These are phyloP conservation scores for Fusarium agapanthi DNA, from an alignment of 2,329 filamentous ascomycete species.

Conservation along the genomic window DNA sequence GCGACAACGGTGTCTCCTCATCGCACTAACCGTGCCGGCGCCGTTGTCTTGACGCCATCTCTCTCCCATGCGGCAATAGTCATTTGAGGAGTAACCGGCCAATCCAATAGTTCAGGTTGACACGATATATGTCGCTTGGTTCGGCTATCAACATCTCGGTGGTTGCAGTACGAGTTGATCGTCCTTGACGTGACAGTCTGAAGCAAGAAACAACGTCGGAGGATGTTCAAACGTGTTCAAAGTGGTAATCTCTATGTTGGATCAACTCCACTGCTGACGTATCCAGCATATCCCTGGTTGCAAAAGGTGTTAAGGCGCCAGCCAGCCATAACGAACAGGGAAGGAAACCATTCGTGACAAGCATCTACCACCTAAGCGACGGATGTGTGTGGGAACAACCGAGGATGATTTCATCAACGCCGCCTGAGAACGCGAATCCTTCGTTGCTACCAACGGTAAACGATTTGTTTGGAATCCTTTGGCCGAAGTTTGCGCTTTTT, in stretches of 20 bases:
- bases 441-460: slow-evolving; percentile 18
- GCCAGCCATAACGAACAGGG: slow-evolving; percentile 5
- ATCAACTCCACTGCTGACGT: slow-evolving; percentile 36
- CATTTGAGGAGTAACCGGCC: background rate
- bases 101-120: slow-evolving; percentile 24
- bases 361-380: slow-evolving; percentile 14
- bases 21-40: slow-evolving; percentile 24
- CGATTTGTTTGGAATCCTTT: slow-evolving; percentile 14
- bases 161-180: background rate
- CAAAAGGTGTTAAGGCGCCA: background rate
- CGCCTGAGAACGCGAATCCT: slow-evolving; percentile 13
- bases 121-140: slow-evolving; percentile 3
- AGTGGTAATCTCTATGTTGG: slow-evolving; percentile 8
- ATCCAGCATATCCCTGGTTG: slow-evolving; percentile 25
- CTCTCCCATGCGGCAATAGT: slow-evolving; percentile 12
- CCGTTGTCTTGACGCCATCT: slow-evolving; percentile 29
- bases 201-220: slow-evolving; percentile 12
- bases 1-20: slow-evolving; percentile 29
- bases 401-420: slow-evolving; percentile 13
- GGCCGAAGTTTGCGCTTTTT: slow-evolving; percentile 6
- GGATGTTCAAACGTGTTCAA: slow-evolving; percentile 2
- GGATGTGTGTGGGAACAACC: slow-evolving; percentile 31
- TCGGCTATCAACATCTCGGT: background rate
- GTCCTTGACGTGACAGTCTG: background rate
- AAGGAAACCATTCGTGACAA: slow-evolving; percentile 4